phyloP scores from a whole-genome alignment of 2,329 filamentous ascomycete genomes.

The Sclerotinia sclerotiorum region DNA sequence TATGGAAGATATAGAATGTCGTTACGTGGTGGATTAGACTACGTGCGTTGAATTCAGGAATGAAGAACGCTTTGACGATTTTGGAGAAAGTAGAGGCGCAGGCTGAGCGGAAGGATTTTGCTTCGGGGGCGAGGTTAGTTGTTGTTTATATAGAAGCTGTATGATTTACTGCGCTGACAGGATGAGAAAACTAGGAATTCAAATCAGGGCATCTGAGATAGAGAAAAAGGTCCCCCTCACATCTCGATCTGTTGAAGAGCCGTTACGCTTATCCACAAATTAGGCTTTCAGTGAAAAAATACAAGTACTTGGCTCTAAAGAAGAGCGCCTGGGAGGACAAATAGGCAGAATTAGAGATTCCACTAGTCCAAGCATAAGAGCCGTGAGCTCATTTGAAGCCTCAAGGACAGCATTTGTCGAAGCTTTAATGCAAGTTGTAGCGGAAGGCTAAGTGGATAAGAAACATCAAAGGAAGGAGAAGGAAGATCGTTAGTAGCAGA shows the following conservation, averaged over 20 bases:
- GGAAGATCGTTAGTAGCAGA: not conserved
- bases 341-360: conserved; percentile 2
- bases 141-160: not conserved
- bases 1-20: conserved; percentile 48
- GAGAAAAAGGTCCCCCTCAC: not conserved
- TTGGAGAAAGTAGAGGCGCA: not conserved
- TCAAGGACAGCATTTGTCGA: not conserved
- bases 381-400: conserved; percentile 14
- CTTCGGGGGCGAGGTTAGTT: not conserved
- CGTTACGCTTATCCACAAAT: conserved; percentile 1
- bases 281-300: not conserved
- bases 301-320: not conserved
- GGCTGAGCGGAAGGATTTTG: not conserved
- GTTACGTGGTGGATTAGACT: conserved; percentile 54
- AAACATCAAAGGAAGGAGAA: conserved; percentile 6
- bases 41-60: not conserved
- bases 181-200: too few relatives aligned
- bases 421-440: conserved; percentile 1
- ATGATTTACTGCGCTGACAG: too few relatives aligned
- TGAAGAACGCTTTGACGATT: not conserved
- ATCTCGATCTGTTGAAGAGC: not conserved
- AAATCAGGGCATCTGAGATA: not conserved
- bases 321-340: not conserved
- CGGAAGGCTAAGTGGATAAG: conserved; percentile 3
- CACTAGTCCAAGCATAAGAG: not conserved